phyloP scores from a whole-genome alignment of 2,329 filamentous ascomycete species.

The Thyridium curvatum region DNA sequence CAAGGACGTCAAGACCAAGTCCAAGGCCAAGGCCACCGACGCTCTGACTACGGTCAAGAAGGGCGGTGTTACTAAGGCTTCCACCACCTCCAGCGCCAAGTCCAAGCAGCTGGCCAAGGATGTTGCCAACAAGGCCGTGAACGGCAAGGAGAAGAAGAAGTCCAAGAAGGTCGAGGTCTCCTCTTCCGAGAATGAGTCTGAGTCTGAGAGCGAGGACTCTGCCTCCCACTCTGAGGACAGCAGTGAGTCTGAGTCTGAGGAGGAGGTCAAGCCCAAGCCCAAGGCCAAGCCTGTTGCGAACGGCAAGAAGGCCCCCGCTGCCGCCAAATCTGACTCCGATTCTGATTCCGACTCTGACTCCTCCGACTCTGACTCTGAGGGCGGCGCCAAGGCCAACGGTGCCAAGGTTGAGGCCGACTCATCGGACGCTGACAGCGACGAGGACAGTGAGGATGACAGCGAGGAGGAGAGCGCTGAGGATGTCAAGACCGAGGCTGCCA shows the following conservation, averaged over 20 bases:
- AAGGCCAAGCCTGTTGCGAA: conserved; percentile 21
- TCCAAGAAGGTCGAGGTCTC: conserved; percentile 34
- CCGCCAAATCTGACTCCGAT: conserved; percentile 12
- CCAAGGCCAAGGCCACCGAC: conserved; percentile 42
- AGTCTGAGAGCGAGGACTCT: conserved; percentile 26
- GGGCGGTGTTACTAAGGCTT: conserved; percentile 60
- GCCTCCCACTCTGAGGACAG: conserved; percentile 27
- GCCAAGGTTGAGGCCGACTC: conserved; percentile 17
- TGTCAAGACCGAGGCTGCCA: conserved; percentile 12
- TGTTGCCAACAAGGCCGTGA: conserved; percentile 42
- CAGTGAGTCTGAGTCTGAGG: conserved; percentile 22
- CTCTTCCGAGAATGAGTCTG: conserved; percentile 23
- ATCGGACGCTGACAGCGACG: conserved; percentile 26
- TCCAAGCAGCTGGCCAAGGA: conserved; percentile 62
- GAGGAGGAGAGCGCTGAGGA: conserved; percentile 12
- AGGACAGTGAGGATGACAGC: conserved; percentile 20
- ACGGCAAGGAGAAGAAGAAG: conserved; percentile 36
- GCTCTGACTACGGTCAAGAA: conserved; percentile 53
- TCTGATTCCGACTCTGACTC: conserved; percentile 24
- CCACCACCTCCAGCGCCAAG: conserved; percentile 59
- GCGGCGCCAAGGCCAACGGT: conserved; percentile 13
- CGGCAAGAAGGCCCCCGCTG: conserved; percentile 11
- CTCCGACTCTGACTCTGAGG: conserved; percentile 24
- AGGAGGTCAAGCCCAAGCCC: conserved; percentile 18
- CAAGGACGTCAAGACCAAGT: conserved; percentile 53